Evolutionary conservation across 2,329 filamentous ascomycete species (phyloP).

Genomic region (Aspergillus quadrilineatus): DNA sequence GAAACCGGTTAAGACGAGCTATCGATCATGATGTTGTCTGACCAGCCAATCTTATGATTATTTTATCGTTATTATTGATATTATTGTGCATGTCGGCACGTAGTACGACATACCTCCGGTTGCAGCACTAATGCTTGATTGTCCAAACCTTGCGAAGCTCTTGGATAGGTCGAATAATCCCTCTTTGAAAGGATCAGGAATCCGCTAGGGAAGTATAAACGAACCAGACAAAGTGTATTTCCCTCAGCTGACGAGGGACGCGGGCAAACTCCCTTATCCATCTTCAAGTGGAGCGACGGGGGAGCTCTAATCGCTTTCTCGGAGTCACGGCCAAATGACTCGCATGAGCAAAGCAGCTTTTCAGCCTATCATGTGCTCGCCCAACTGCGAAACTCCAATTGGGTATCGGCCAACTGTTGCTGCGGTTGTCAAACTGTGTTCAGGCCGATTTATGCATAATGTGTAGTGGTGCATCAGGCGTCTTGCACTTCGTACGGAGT

Average conservation of each 20-base stretch:
- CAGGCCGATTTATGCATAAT: conserved; percentile 8
- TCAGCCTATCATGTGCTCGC: conserved; percentile 2
- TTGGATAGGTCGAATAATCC: neutral
- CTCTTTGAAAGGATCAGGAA: neutral
- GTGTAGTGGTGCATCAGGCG: conserved; percentile 1
- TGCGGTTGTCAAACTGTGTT: conserved; percentile 3
- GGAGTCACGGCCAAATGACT: conserved; percentile 19
- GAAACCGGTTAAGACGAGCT: conserved; percentile 7
- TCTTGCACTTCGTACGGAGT: neutral
- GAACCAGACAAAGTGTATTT: conserved; percentile 1
- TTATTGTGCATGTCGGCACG: neutral
- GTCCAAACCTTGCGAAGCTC: neutral
- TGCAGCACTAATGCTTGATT: conserved; percentile 5
- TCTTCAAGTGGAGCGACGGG: conserved; percentile 6
- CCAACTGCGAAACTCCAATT: neutral
- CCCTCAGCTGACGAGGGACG: neutral
- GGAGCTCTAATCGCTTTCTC: conserved; percentile 1
- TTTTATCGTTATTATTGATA: neutral
- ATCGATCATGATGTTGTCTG: neutral
- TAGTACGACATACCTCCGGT: neutral
- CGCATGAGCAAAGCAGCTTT: conserved; percentile 15
- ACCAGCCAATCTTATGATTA: conserved; percentile 3
- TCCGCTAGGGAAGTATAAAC: conserved; percentile 4
- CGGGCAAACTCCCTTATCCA: conserved; percentile 6
- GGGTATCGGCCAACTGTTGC: neutral